These are phyloP conservation scores for Vitis riparia DNA, from an alignment of 164 flowering plant species.

Conservation along the genomic window DNA sequence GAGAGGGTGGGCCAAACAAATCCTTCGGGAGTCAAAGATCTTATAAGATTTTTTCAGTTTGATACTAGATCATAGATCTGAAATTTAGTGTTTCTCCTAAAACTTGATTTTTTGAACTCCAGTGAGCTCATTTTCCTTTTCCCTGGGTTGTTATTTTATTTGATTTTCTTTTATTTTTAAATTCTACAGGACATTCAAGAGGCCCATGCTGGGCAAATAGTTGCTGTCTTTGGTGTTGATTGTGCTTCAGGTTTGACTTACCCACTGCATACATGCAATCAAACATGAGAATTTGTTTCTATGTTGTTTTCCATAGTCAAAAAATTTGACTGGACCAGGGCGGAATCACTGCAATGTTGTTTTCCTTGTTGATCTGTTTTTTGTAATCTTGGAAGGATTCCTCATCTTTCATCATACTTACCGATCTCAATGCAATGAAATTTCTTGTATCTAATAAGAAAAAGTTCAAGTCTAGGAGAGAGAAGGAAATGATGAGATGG, in stretches of 20 bases:
- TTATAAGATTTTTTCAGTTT: background rate
- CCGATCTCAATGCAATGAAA: too few relatives aligned
- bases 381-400: too few relatives aligned
- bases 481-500: background rate
- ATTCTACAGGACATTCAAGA: slow-evolving; percentile 86
- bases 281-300: background rate
- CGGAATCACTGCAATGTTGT: too few relatives aligned
- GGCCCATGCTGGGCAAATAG: slow-evolving; percentile 99
- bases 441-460: too few relatives aligned
- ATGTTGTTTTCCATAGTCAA: background rate
- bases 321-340: background rate
- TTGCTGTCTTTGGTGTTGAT: slow-evolving; percentile 98
- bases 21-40: background rate
- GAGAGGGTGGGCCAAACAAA: background rate
- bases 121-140: background rate
- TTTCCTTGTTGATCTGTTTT: too few relatives aligned
- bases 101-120: background rate
- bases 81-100: too few relatives aligned
- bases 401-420: too few relatives aligned
- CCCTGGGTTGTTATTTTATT: background rate
- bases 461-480: background rate
- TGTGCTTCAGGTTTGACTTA: slow-evolving; percentile 88
- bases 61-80: too few relatives aligned
- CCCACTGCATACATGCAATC: background rate
- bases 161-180: background rate